A percentile compares a stretch with the other conserved stretches of the same genome.
Evolutionary conservation across 1,139 yeast species (phyloP).

Genomic region (Blastobotrys raffinosifermentans): DNA sequence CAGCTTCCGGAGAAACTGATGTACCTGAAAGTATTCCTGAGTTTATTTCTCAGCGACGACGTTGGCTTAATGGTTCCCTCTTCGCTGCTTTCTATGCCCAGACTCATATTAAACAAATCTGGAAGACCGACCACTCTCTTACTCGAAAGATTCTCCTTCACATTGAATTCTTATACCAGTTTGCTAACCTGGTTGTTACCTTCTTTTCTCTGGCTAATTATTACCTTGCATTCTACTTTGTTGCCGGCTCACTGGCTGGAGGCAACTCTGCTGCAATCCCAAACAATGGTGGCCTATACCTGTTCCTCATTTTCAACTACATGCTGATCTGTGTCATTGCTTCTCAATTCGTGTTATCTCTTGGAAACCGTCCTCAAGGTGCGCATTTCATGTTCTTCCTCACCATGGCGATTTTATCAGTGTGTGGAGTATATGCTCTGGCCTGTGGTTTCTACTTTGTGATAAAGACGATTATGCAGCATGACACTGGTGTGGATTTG

Average conservation of each 20-base stretch:
- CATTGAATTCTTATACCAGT: constrained; percentile 78
- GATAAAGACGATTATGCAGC: constrained; percentile 43
- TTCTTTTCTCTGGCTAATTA: constrained; percentile 89
- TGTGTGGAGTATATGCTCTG: constrained; percentile 78
- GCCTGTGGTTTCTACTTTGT: constrained; percentile 81
- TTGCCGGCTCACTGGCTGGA: constrained; percentile 76
- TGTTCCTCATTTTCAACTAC: constrained; percentile 80
- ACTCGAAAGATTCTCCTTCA: constrained; percentile 73
- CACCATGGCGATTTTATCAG: constrained; percentile 63
- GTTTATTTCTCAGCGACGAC: constrained; percentile 88
- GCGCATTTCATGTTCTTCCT: constrained; percentile 69
- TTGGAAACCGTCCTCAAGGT: constrained; percentile 95
- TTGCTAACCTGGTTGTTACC: constrained; percentile 67
- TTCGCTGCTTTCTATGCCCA: constrained; percentile 92
- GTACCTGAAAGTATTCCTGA: constrained; percentile 91
- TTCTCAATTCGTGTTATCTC: constrained; percentile 80
- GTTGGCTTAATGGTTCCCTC: constrained; percentile 98
- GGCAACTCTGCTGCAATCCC: constrained; percentile 45
- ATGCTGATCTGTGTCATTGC: constrained; percentile 73
- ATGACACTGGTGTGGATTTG: constrained; percentile 36
- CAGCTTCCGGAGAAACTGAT: constrained; percentile 95
- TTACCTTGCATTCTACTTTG: constrained; percentile 83
- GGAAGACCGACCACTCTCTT: constrained; percentile 79
- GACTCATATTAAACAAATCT: constrained; percentile 68
- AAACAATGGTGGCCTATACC: constrained; percentile 57